Conservation (phyloP, 345 rosid genomes). For the Brassica carinata region DNA sequence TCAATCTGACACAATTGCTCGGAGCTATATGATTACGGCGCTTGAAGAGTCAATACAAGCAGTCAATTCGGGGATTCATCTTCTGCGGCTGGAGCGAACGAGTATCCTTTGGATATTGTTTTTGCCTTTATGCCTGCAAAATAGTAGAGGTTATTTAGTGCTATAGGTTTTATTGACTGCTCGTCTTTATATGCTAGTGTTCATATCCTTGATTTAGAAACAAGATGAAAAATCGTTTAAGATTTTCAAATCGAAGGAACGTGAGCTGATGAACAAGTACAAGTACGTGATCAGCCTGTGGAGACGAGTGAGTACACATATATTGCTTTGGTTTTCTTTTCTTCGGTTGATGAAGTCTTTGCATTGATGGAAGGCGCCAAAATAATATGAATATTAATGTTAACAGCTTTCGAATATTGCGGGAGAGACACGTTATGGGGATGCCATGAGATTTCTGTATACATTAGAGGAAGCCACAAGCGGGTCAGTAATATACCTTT, state of each 20-base stretch:
- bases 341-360: not conserved
- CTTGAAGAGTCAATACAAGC: constrained; percentile 87
- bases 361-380: not conserved
- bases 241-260: constrained; percentile 67
- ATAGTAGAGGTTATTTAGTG: not conserved
- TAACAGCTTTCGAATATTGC: constrained; percentile 70
- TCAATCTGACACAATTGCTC: constrained; percentile 88
- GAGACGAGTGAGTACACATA: constrained; percentile 74
- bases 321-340: constrained; percentile 29
- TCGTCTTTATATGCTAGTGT: constrained; percentile 13
- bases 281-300: constrained; percentile 81
- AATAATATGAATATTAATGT: not conserved
- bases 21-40: constrained; percentile 85
- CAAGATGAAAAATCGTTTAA: constrained; percentile 77
- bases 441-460: constrained; percentile 74
- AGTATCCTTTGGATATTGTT: constrained; percentile 71
- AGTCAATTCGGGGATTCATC: constrained; percentile 82
- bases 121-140: not conserved
- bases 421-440: constrained; percentile 78
- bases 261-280: constrained; percentile 80
- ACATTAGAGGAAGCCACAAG: constrained; percentile 78
- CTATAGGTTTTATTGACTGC: not conserved
- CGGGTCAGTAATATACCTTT: constrained; percentile 53
- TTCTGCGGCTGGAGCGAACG: constrained; percentile 78
- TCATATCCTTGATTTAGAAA: constrained; percentile 37